Evolutionary conservation across 177 flowering plant species (phyloP).

Genomic region (Vitis hybrid): DNA sequence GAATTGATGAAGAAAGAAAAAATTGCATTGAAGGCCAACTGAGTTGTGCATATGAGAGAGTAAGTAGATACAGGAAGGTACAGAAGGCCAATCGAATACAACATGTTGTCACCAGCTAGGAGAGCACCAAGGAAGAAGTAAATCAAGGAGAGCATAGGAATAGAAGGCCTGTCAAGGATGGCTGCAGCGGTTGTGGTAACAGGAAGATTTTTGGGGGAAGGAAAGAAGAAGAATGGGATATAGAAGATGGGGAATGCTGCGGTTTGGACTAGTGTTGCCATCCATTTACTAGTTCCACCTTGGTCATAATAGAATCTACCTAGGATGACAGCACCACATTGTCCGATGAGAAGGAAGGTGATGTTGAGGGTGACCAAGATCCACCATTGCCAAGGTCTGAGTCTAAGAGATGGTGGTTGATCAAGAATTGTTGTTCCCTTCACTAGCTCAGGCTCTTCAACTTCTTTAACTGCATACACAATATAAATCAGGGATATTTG

Average conservation of each 20-base stretch:
- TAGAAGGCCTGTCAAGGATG: constrained; percentile 20
- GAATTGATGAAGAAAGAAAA: constrained; percentile 36
- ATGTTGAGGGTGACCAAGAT: constrained; percentile 47
- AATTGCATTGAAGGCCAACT: constrained; percentile 61
- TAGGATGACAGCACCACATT: constrained; percentile 55
- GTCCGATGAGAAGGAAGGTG: constrained; percentile 37
- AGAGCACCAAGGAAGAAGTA: constrained; percentile 48
- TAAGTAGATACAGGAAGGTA: constrained; percentile 74
- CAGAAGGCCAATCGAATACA: constrained; percentile 59
- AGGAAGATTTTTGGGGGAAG: constrained; percentile 24
- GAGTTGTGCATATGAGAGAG: constrained; percentile 65
- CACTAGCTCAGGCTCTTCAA: too few species aligned
- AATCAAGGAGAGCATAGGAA: constrained; percentile 20
- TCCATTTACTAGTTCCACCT: constrained; percentile 75
- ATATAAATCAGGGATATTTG: too few species aligned
- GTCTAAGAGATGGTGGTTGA: constrained; percentile 22
- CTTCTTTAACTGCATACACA: too few species aligned
- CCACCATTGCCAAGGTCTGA: constrained; percentile 67
- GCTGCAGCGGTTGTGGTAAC: constrained; percentile 4
- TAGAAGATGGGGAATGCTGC: constrained; percentile 62
- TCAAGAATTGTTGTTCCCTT: too few species aligned
- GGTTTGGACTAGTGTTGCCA: constrained; percentile 63
- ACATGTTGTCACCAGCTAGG: constrained; percentile 59
- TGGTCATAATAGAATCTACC: constrained; percentile 67
- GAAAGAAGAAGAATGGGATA: constrained; percentile 39